Base-by-base conservation (phyloP, 257 asterid genomes). In the Ilex asprella region DNA sequence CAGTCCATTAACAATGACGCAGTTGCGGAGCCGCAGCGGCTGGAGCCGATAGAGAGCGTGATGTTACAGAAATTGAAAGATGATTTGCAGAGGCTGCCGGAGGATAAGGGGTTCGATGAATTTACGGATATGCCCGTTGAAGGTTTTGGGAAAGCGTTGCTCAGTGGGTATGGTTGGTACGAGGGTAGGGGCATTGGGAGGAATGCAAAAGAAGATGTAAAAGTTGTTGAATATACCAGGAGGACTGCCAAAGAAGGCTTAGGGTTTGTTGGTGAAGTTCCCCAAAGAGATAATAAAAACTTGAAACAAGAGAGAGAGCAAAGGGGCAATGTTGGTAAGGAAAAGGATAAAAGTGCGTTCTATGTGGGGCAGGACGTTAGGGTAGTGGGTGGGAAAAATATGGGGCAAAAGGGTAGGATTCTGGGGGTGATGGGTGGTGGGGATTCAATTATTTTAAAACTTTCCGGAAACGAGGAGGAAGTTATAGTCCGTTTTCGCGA, bases 161-260 rank as follows among this genome's bases (percentile, higher is more conserved):
- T 89, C 54, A 68, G 77, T 31, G 97, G 97, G 15, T 83, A 87
- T 49, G 97, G 97, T 5, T 89, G 97, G 97, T 65, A 73, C 32
- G 95, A 89, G 66, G 96, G 94, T 46, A 73, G 62, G 44, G 97
- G 97, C 9, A 75, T 90, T 21, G 97, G 97, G n/a, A 79, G 81
- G 53, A 78, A 85, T 50, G 81, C 83, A 11, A 85, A 80, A 58
- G 88, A 84, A 76, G 96, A 87, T 75, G 84, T 81, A 39, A 79
- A 81, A 44, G 62, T 80, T 16, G 55, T 64, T 6, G 92, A 83
- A 76, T 79, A 66, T 44, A 74, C 46, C 15, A 83, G 58, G 70
- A 85, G 86, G 75, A 50, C 74, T 14, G 96, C 84, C 16, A 82
- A 91, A 67, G 99, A 87, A 62, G 99, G 99, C 57, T 44, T 89